Evolutionary conservation across 2,329 filamentous ascomycete species (phyloP).

Genomic region (Xylariales sp.): DNA sequence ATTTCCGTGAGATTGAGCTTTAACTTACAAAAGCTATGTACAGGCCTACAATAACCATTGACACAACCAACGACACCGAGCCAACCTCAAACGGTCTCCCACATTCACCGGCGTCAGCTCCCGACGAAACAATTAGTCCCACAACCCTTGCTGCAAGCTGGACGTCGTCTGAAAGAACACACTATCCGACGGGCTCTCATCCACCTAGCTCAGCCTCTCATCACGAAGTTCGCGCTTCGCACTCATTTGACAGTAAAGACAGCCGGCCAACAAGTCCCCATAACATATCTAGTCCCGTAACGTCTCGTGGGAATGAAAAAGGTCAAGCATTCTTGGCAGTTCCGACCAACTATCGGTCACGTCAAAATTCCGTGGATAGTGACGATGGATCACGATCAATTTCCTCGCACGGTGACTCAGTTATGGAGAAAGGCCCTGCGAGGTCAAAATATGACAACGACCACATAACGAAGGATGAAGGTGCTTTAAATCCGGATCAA

Average conservation of each 20-base stretch:
- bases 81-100: constrained; percentile 39
- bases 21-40: constrained; percentile 24
- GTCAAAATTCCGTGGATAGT: constrained; percentile 77
- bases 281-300: constrained; percentile 72
- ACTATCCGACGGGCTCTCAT: constrained; percentile 37
- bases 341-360: constrained; percentile 68
- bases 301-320: constrained; percentile 60
- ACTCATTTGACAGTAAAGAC: constrained; percentile 71
- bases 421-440: constrained; percentile 56
- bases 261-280: constrained; percentile 77
- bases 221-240: constrained; percentile 63
- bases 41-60: constrained; percentile 54
- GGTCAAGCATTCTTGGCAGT: constrained; percentile 71
- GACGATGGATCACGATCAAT: constrained; percentile 69
- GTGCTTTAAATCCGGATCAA: constrained; percentile 79
- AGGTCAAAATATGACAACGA: constrained; percentile 57
- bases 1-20: constrained; percentile 13
- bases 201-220: constrained; percentile 40
- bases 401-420: constrained; percentile 67
- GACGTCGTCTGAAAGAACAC: constrained; percentile 44
- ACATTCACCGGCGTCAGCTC: constrained; percentile 46
- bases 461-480: constrained; percentile 71
- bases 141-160: constrained; percentile 47
- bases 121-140: constrained; percentile 48
- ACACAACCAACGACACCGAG: constrained; percentile 50